phyloP scores from a whole-genome alignment of 1,284 basidiomycete species.

The Mrakiaceae sp. region DNA sequence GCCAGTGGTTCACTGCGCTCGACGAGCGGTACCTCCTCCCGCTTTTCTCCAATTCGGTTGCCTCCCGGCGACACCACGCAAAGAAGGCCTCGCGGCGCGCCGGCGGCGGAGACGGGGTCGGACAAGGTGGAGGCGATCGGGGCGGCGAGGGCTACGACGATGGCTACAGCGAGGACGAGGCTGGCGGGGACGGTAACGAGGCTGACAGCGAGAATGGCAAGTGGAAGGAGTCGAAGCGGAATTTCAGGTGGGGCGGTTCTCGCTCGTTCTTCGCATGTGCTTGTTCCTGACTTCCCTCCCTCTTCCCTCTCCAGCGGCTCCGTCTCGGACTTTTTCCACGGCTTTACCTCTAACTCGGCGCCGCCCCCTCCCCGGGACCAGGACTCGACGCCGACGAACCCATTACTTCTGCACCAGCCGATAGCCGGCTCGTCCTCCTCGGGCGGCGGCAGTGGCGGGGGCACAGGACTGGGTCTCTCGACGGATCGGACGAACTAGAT shows the following conservation, averaged over 20 bases:
- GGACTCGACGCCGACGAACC: background rate
- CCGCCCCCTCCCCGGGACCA: background rate
- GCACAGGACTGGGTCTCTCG: background rate
- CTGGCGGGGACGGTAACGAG: conserved; percentile 5
- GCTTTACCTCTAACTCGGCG: background rate
- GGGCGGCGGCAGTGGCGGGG: background rate
- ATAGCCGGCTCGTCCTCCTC: background rate
- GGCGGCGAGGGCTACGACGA: conserved; percentile 20
- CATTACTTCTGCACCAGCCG: background rate
- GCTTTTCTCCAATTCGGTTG: conserved; percentile 87
- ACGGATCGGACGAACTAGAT: background rate
- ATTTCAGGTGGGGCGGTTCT: conserved; percentile 29
- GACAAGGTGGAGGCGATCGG: conserved; percentile 4
- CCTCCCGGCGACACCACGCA: conserved; percentile 74
- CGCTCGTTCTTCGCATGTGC: background rate
- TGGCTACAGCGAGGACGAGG: conserved; percentile 24
- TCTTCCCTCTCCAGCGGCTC: conserved; percentile 22
- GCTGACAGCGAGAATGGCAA: conserved; percentile 35
- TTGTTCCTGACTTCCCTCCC: background rate
- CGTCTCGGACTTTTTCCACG: conserved; percentile 28
- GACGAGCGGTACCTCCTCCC: conserved; percentile 92
- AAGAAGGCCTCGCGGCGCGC: conserved; percentile 45
- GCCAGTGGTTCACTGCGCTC: conserved; percentile 89
- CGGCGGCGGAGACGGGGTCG: conserved; percentile 18
- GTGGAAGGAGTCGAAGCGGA: conserved; percentile 27